Evolutionary conservation across 2,329 filamentous ascomycete genomes (phyloP).

Genomic region (Phialemoniopsis sp.): DNA sequence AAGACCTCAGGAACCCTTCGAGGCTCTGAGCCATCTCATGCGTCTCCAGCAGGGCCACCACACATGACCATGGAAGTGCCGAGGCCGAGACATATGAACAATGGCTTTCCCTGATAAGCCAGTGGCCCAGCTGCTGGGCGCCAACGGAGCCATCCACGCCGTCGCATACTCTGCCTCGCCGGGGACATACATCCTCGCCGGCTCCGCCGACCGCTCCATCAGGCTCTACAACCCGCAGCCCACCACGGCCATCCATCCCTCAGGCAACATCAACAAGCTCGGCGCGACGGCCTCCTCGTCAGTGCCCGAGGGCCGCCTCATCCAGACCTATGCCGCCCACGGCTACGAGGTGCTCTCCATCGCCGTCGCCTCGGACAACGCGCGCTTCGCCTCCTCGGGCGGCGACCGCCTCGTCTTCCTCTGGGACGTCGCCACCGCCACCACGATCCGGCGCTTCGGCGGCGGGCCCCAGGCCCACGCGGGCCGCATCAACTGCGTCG

Average conservation of each 20-base stretch:
- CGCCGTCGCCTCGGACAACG: slow-evolving; percentile 70
- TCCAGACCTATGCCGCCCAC: slow-evolving; percentile 87
- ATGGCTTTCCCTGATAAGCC: slow-evolving; percentile 46
- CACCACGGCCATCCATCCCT: slow-evolving; percentile 21
- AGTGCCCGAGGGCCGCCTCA: slow-evolving; percentile 53
- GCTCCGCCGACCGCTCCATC: slow-evolving; percentile 78
- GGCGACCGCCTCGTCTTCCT: slow-evolving; percentile 89
- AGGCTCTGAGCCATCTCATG: too few species aligned
- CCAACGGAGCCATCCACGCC: slow-evolving; percentile 65
- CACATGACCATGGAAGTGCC: background rate
- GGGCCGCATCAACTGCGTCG: slow-evolving; percentile 71
- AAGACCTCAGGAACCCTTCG: too few species aligned
- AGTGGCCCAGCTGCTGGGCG: slow-evolving; percentile 52
- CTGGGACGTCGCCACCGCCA: slow-evolving; percentile 85
- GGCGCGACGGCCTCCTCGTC: slow-evolving; percentile 5
- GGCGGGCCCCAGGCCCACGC: slow-evolving; percentile 56
- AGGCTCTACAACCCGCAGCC: slow-evolving; percentile 78
- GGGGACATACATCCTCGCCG: slow-evolving; percentile 77
- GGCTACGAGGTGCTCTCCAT: slow-evolving; percentile 89
- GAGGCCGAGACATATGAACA: background rate
- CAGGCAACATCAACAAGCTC: slow-evolving; percentile 4
- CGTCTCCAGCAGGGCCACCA: background rate
- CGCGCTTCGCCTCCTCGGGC: slow-evolving; percentile 79
- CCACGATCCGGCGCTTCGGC: slow-evolving; percentile 71
- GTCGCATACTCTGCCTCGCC: slow-evolving; percentile 69